Evolutionary conservation across 1,284 basidiomycete genomes (phyloP), one percentile per base, ranked within the genome.

Genomic region (Leccinum subrobustum): DNA sequence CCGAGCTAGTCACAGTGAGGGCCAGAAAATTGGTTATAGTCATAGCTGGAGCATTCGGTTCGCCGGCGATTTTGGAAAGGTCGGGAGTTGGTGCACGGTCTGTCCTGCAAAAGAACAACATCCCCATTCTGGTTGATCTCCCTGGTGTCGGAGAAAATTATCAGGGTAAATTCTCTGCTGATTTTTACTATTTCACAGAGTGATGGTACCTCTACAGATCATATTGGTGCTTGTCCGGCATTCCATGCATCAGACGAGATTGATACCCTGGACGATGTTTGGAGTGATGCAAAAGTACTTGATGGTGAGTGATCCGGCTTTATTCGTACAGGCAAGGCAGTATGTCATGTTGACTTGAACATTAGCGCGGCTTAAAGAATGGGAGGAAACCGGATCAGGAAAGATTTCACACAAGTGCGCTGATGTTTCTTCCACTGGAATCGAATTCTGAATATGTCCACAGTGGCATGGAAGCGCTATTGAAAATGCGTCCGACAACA

Each of bases 31-130:
- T 84, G 1, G 79, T 86, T 0, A 76, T 86, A 3, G 53, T 86
- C 18, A 78, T 81, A 11, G 77, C 78, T 1, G 85, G 85, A 1
- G 69, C 84, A 0, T 82, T 86, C 56, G 85, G 84, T 3, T 83
- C 83, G 0, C 82, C 84, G 1, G 67, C 76, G 2, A 83, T 87
- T 52, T 72, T 86, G 16, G 83, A 85, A 66, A 76, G 82, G 54
- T 84, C 82, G 0, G 83, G 83, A 4, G 78, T 85, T 47, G 27
- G 27, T 27, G 27, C 27, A 7, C 27, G 27, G 27, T 27, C 27
- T 27, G 27, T 27, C 27, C 27, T 27, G 27, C 6, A 27, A 27
- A 27, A 27, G 27, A 27, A 27, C 27, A 27, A 27, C 27, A 27
- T 27, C 27, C 27, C 27, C 27, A 27, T 27, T 27, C 27, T 27